Evolutionary conservation across 106 monocot species (phyloP).

Genomic region (Chionographis japonica): DNA sequence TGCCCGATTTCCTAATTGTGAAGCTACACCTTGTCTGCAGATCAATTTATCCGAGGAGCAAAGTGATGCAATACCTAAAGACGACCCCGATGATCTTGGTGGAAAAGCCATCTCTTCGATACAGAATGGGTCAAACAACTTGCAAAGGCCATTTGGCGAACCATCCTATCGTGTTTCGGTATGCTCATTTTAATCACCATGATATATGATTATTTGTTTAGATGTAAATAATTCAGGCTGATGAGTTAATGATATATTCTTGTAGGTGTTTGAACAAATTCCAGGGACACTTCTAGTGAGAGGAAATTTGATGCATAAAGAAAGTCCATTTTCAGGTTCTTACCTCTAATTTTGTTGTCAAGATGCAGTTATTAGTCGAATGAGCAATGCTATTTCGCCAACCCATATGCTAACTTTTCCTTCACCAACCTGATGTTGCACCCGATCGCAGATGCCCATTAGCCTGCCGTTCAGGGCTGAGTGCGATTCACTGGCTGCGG

Average conservation of each 20-base stretch:
- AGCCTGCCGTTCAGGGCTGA: too few species aligned
- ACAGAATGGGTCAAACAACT: constrained; percentile 7
- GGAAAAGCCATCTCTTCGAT: background rate
- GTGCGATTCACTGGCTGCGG: too few species aligned
- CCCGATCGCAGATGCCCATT: too few species aligned
- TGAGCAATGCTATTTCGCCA: background rate
- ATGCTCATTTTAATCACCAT: constrained; percentile 4
- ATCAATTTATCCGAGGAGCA: constrained; percentile 39
- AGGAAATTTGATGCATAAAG: constrained; percentile 46
- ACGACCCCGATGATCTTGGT: constrained; percentile 7
- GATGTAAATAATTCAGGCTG: background rate
- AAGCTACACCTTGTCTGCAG: constrained; percentile 10
- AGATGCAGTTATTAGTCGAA: background rate
- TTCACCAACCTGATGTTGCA: too few species aligned
- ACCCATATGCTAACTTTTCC: too few species aligned
- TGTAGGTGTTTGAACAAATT: constrained; percentile 92
- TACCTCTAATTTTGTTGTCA: background rate
- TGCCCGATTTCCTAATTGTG: background rate
- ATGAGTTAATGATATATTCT: background rate
- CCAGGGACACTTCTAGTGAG: constrained; percentile 79
- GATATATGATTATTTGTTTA: background rate
- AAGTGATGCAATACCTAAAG: background rate
- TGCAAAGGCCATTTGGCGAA: constrained; percentile 1
- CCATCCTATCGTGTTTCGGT: constrained; percentile 47
- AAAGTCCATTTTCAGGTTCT: constrained; percentile 49